These are phyloP conservation scores for Rutstroemia sp. DNA, from an alignment of 2,329 filamentous ascomycete genomes.

Conservation along the genomic window DNA sequence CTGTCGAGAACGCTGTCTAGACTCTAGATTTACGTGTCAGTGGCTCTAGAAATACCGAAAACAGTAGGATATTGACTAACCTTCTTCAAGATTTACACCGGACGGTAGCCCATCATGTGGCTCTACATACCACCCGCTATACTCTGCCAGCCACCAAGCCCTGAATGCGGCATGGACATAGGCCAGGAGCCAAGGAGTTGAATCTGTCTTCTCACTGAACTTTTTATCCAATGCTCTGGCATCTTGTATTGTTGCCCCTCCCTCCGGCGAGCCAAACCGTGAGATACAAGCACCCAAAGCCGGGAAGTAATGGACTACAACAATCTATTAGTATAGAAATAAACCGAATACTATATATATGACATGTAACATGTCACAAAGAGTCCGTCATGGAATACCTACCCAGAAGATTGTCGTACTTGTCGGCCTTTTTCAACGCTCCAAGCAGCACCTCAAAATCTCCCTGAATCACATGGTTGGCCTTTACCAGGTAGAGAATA, in stretches of 20 bases:
- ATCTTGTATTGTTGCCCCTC: conserved; percentile 57
- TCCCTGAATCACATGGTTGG: conserved; percentile 57
- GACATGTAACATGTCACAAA: background rate
- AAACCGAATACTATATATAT: background rate
- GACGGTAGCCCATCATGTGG: conserved; percentile 51
- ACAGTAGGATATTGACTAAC: conserved; percentile 26
- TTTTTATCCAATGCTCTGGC: conserved; percentile 63
- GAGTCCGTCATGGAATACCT: conserved; percentile 18
- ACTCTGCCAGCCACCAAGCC: conserved; percentile 87
- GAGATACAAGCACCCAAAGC: conserved; percentile 70
- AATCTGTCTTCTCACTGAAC: conserved; percentile 59
- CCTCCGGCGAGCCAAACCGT: conserved; percentile 71
- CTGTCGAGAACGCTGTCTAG: conserved; percentile 60
- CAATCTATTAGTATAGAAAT: conserved; percentile 15
- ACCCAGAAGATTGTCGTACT: conserved; percentile 61
- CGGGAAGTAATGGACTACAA: conserved; percentile 70
- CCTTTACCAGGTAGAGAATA: conserved; percentile 69
- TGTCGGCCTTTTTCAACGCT: conserved; percentile 62
- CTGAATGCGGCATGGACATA: conserved; percentile 73
- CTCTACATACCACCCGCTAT: conserved; percentile 83
- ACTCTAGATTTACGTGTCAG: conserved; percentile 41
- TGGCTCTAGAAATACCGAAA: background rate
- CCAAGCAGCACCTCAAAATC: conserved; percentile 70
- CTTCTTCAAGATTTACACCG: conserved; percentile 56
- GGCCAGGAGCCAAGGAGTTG: conserved; percentile 62